These are phyloP conservation scores for Trichopus zeylanicus DNA, from an alignment of 116 monocot genomes.

Conservation along the genomic window DNA sequence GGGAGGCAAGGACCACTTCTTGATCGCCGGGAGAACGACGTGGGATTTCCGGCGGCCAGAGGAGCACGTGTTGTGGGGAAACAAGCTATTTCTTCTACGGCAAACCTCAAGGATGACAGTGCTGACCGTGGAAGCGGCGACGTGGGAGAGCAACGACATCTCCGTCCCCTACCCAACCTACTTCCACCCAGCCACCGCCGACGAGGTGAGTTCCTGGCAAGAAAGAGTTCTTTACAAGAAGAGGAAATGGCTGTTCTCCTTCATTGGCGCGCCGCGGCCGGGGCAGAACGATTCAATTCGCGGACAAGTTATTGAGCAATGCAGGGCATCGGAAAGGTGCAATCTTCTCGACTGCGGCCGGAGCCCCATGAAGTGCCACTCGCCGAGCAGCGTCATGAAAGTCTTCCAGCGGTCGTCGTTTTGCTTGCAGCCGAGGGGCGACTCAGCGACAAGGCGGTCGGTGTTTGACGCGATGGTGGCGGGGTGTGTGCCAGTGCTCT, in stretches of 20 bases:
- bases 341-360: neutral
- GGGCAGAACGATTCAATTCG: neutral
- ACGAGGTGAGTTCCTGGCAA: neutral
- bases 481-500: slow-evolving; percentile 1
- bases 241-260: neutral
- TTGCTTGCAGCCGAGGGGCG: neutral
- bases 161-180: neutral
- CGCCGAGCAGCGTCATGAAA: neutral
- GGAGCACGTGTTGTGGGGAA: neutral
- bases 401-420: neutral
- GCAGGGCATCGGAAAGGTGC: neutral
- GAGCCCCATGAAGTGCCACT: neutral
- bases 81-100: neutral
- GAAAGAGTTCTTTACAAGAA: neutral
- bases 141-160: neutral
- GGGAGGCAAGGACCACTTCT: slow-evolving; percentile 5
- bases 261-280: neutral
- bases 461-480: neutral
- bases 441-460: neutral
- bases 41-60: neutral
- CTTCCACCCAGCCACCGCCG: neutral
- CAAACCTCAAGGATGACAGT: neutral
- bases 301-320: neutral
- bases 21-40: neutral
- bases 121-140: neutral